Conservation (phyloP, 805 yeast genomes). For the Schwanniomyces vanrijiae region DNA sequence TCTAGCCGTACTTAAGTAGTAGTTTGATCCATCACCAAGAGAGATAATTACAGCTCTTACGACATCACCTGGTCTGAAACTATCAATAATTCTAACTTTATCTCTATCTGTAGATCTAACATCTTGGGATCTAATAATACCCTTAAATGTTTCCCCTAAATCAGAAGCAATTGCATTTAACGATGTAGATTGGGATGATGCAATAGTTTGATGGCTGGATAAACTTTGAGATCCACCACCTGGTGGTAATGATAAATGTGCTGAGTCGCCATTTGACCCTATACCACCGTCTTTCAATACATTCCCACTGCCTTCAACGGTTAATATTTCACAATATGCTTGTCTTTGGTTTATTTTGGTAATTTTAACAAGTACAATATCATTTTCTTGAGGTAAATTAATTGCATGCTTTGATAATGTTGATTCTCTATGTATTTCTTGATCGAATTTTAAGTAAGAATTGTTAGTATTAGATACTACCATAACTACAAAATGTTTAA, state of each 20-base stretch:
- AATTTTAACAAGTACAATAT: conserved; percentile 75
- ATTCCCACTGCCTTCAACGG: conserved; percentile 62
- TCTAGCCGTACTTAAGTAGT: conserved; percentile 83
- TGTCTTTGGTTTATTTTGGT: conserved; percentile 65
- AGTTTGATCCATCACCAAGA: conserved; percentile 90
- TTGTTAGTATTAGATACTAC: conserved; percentile 26
- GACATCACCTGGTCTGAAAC: conserved; percentile 90
- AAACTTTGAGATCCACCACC: conserved; percentile 56
- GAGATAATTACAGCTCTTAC: conserved; percentile 82
- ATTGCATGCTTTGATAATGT: conserved; percentile 27
- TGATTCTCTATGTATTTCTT: conserved; percentile 4
- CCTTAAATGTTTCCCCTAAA: conserved; percentile 86
- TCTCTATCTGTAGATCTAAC: conserved; percentile 90
- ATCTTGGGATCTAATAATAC: conserved; percentile 82
- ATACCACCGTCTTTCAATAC: conserved; percentile 62
- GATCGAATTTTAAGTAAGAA: conserved; percentile 24
- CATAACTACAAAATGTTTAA: conserved; percentile 25
- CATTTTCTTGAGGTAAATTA: conserved; percentile 79
- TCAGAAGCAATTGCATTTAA: conserved; percentile 52
- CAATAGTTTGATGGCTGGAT: conserved; percentile 33
- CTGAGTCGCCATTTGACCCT: conserved; percentile 52
- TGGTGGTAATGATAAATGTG: conserved; percentile 38
- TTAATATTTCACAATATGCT: conserved; percentile 72
- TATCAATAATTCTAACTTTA: conserved; percentile 70
- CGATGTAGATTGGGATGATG: conserved; percentile 40